phyloP scores from a whole-genome alignment of 208 protist genomes.

The Trypanosoma scelopori region DNA sequence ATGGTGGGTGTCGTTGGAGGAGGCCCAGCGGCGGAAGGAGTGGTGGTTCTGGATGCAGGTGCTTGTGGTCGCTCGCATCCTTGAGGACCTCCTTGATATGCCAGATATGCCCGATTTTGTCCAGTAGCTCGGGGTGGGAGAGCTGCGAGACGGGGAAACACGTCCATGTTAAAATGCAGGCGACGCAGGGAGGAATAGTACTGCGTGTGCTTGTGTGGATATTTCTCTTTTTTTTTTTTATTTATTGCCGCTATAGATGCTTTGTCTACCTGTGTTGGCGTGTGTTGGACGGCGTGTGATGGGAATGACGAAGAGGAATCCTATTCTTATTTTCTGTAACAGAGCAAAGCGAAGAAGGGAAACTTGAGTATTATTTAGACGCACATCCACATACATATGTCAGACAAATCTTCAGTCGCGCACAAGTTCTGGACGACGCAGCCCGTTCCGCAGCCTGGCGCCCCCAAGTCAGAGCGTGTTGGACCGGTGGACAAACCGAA shows the following conservation, averaged over 20 bases:
- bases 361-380: too few relatives aligned
- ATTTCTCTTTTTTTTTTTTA: too few relatives aligned
- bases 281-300: too few relatives aligned
- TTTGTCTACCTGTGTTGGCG: too few relatives aligned
- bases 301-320: too few relatives aligned
- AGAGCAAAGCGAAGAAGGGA: too few relatives aligned
- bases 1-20: constrained; percentile 71
- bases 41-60: constrained; percentile 66
- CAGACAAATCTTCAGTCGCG: not conserved
- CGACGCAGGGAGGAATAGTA: too few relatives aligned
- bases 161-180: too few relatives aligned
- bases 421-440: constrained; percentile 89
- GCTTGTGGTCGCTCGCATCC: constrained; percentile 39
- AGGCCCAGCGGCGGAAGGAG: constrained; percentile 45
- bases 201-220: too few relatives aligned
- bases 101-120: constrained; percentile 81
- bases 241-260: too few relatives aligned
- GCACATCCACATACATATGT: constrained; percentile 19
- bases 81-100: constrained; percentile 82
- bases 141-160: not conserved
- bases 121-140: constrained; percentile 29
- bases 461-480: constrained; percentile 22
- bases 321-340: too few relatives aligned
- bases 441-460: constrained; percentile 65
- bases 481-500: constrained; percentile 69